phyloP scores from a whole-genome alignment of 257 asterid species.

The Scutellaria barbata region DNA sequence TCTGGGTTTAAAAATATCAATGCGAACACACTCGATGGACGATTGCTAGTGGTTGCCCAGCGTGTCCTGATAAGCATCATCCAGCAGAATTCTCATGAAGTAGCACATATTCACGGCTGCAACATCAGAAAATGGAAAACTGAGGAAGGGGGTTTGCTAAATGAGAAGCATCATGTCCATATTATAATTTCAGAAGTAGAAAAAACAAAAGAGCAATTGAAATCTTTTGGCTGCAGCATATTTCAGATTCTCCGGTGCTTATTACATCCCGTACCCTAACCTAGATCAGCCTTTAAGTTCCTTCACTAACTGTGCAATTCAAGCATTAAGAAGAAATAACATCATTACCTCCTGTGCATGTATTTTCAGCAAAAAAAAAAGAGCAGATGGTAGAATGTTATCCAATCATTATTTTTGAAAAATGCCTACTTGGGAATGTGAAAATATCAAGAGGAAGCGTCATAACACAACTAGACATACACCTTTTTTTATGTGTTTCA shows the following conservation, averaged over 20 bases:
- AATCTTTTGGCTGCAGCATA: constrained; percentile 3
- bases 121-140: constrained; percentile 28
- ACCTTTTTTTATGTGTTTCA: constrained; percentile 18
- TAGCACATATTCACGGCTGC: constrained; percentile 95
- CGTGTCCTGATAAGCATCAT: constrained; percentile 37
- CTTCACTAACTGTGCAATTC: constrained; percentile 3
- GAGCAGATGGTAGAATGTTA: not conserved
- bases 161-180: not conserved
- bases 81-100: constrained; percentile 86
- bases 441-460: not conserved
- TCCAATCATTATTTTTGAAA: not conserved
- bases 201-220: not conserved
- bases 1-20: constrained; percentile 1
- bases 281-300: not conserved
- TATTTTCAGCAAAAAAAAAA: constrained; percentile 5
- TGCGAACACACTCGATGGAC: not conserved
- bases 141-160: not conserved
- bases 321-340: not conserved
- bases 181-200: not conserved
- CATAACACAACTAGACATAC: not conserved
- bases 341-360: constrained; percentile 4
- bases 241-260: not conserved
- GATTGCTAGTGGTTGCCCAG: not conserved
- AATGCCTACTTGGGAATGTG: not conserved
- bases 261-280: not conserved